Evolutionary conservation across 345 rosid genomes (phyloP).

Genomic region (Diplotaxis tenuifolia): DNA sequence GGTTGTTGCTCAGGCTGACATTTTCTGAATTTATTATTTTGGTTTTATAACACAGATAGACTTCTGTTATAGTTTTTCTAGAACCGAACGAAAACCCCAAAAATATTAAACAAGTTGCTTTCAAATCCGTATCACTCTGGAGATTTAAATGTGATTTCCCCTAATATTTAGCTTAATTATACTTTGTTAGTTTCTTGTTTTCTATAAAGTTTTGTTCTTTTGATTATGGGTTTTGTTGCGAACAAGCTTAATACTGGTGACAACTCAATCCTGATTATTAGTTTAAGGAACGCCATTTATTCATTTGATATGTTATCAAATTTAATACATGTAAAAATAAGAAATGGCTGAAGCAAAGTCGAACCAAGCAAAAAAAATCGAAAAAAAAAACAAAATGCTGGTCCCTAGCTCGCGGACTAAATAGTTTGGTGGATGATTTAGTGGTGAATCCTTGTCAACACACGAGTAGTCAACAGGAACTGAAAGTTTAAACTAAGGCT

Average conservation of each 20-base stretch:
- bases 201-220: no score
- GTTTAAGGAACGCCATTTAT: not conserved
- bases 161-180: no score
- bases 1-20: constrained; percentile 47
- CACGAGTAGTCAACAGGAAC: not conserved
- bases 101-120: not conserved
- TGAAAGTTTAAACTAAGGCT: not conserved
- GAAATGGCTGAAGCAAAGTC: not conserved
- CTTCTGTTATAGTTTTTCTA: not conserved
- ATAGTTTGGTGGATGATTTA: not conserved
- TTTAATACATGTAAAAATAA: not conserved
- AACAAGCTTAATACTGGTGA: not conserved
- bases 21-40: not conserved
- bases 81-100: not conserved
- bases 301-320: not conserved
- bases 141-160: no score
- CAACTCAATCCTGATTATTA: not conserved
- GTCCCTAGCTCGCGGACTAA: no score
- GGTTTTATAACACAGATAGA: constrained; percentile 9
- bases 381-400: not conserved
- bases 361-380: not conserved
- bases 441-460: not conserved
- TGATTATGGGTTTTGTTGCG: not conserved
- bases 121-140: no score
- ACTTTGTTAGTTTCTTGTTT: no score